Base-by-base conservation (phyloP, 176 grass and related monocot genomes). In the Carex parvula region DNA sequence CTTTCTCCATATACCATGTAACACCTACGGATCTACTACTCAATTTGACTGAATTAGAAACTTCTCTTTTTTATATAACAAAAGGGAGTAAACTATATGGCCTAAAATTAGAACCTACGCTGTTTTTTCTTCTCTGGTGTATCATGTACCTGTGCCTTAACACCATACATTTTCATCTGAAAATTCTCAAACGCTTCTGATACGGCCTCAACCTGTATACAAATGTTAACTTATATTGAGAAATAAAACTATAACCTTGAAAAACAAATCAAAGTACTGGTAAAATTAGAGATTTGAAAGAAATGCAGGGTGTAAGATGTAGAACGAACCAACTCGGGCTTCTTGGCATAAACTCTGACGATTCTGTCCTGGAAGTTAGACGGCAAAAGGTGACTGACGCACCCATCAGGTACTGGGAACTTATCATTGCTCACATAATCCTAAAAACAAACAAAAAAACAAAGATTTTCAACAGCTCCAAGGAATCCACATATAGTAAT, bases 111-210 rank as follows among this genome's bases (percentile, higher is more conserved):
- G n/a, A 65, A 83, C 85, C 79, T 83, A 9, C 88, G 85, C 14
- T 68, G 72, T 81, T 68, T 84, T 84, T 91, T 98, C 82, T 94
- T 94, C 83, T 91, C 92, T 24, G 95, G 95, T 3, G 91, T 98
- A 18, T 89, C 91, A 46, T 98, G 95, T 54, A 98, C 92, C 53
- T 98, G 95, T 44, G 89, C 87, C 88, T 98, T 98, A 22, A 87
- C 86, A 14, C 92, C 95, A 18, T 98, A 98, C 61, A 89, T 93
- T 48, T 72, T 88, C 83, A 98, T 0, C 57, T 98, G 95, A 18
- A 98, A 84, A 63, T 98, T 98, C 79, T 98, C 95, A 59, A 98
- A 98, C 17, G 95, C 95, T 85, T 90, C 86, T 18, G 95, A 91
- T 58, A 98, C 79, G 0, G 89, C 92, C 52, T 93, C 91, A 6